phyloP scores from a whole-genome alignment of 306 rosid species.

The Acacia melanoxylon region DNA sequence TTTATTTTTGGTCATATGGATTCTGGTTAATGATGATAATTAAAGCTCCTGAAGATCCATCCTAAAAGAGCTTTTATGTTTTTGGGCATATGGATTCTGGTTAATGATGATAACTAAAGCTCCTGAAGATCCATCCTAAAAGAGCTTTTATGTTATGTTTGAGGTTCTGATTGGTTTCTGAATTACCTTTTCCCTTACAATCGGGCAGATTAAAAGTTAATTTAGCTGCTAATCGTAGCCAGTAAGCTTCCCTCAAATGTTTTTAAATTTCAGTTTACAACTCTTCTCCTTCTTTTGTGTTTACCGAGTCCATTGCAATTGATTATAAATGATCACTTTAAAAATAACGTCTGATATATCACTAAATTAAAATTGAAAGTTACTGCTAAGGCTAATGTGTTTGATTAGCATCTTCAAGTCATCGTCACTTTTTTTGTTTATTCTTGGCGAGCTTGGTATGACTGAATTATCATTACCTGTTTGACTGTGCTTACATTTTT shows the following conservation, averaged over 20 bases:
- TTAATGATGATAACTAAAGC: constrained; percentile 15
- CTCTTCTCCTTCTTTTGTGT: neutral
- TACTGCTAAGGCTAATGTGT: neutral
- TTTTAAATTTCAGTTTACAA: neutral
- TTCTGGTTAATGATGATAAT: constrained; percentile 18
- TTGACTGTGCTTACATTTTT: neutral
- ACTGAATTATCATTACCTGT: neutral
- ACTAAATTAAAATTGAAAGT: neutral
- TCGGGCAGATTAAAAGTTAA: neutral
- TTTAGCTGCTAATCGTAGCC: neutral
- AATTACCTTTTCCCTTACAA: neutral
- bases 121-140: neutral
- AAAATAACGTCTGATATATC: neutral
- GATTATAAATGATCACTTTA: neutral
- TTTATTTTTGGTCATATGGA: constrained; percentile 8
- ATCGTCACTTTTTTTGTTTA: neutral
- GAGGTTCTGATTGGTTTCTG: neutral
- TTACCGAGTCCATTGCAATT: neutral
- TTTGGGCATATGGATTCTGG: constrained; percentile 16
- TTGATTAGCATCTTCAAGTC: neutral
- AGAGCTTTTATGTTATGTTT: neutral
- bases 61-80: neutral
- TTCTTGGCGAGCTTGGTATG: neutral
- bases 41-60: neutral
- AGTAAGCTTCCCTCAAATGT: neutral